Evolutionary conservation across 2,329 filamentous ascomycete species (phyloP).

Genomic region (Herpotrichia juniperi): DNA sequence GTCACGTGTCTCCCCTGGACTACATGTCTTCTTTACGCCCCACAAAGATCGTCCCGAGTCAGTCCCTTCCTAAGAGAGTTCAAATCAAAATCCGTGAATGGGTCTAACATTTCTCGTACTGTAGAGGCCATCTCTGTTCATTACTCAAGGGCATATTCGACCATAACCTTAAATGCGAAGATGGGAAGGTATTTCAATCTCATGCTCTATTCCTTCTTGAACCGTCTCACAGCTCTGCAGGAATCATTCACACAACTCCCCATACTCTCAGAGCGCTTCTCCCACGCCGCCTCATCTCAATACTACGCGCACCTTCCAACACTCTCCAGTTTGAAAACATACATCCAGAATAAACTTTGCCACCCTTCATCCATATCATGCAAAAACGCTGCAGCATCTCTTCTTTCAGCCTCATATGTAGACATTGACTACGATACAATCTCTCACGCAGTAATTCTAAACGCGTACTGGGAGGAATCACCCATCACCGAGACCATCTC

Average conservation of each 20-base stretch:
- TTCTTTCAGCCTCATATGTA: constrained; percentile 65
- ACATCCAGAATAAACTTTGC: constrained; percentile 62
- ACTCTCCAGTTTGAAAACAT: constrained; percentile 61
- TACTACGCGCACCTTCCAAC: constrained; percentile 71
- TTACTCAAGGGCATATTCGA: constrained; percentile 65
- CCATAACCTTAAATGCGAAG: constrained; percentile 60
- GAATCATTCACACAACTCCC: constrained; percentile 68
- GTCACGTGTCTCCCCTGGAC: constrained; percentile 76
- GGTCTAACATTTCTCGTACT: background rate
- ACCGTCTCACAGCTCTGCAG: background rate
- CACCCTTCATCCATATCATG: constrained; percentile 56
- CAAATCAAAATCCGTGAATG: background rate
- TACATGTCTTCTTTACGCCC: constrained; percentile 81
- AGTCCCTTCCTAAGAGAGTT: constrained; percentile 11
- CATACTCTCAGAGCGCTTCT: constrained; percentile 63
- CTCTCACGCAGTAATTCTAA: constrained; percentile 69
- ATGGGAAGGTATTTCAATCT: constrained; percentile 39
- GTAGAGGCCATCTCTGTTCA: constrained; percentile 56
- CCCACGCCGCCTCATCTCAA: constrained; percentile 68
- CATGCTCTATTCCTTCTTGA: background rate
- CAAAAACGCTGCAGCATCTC: constrained; percentile 51
- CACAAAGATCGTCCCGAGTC: constrained; percentile 46
- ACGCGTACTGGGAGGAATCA: constrained; percentile 63
- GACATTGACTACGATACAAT: constrained; percentile 80
- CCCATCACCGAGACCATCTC: constrained; percentile 47